These are phyloP conservation scores for Eremothecium coryli DNA, from an alignment of 1,139 yeast genomes.

Conservation along the genomic window DNA sequence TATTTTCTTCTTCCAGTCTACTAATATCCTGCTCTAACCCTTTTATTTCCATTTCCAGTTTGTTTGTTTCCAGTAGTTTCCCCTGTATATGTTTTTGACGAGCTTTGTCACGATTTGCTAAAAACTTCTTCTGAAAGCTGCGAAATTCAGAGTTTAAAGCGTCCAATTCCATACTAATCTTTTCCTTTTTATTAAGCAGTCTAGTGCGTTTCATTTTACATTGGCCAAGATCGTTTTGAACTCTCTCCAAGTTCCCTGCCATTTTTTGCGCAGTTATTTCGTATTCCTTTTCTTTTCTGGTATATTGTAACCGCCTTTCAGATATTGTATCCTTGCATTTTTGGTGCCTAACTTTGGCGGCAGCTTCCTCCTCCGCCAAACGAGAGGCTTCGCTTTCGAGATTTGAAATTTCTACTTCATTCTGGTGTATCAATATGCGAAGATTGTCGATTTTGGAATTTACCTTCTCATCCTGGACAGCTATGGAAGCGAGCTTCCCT, in stretches of 20 bases:
- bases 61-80: slow-evolving; percentile 23
- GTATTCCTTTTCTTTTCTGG: slow-evolving; percentile 31
- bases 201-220: slow-evolving; percentile 33
- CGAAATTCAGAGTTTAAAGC: slow-evolving; percentile 28
- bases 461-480: slow-evolving; percentile 39
- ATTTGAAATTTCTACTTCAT: slow-evolving; percentile 34
- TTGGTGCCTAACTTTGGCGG: slow-evolving; percentile 34
- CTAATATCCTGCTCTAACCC: slow-evolving; percentile 30
- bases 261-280: slow-evolving; percentile 21
- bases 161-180: slow-evolving; percentile 30
- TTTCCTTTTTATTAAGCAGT: slow-evolving; percentile 28
- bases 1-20: slow-evolving; percentile 23
- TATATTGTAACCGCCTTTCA: slow-evolving; percentile 31
- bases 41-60: slow-evolving; percentile 25
- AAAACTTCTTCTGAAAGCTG: slow-evolving; percentile 21
- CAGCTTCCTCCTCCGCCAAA: slow-evolving; percentile 31
- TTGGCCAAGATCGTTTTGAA: slow-evolving; percentile 32
- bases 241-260: slow-evolving; percentile 12
- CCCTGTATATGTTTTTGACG: slow-evolving; percentile 24
- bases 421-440: slow-evolving; percentile 35
- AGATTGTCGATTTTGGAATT: slow-evolving; percentile 38
- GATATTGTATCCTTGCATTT: slow-evolving; percentile 34
- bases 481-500: slow-evolving; percentile 39
- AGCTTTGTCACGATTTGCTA: slow-evolving; percentile 25
- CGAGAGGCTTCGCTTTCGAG: slow-evolving; percentile 33